Conservation (phyloP, 2,329 filamentous ascomycete species). For the Fusarium caatingaense region DNA sequence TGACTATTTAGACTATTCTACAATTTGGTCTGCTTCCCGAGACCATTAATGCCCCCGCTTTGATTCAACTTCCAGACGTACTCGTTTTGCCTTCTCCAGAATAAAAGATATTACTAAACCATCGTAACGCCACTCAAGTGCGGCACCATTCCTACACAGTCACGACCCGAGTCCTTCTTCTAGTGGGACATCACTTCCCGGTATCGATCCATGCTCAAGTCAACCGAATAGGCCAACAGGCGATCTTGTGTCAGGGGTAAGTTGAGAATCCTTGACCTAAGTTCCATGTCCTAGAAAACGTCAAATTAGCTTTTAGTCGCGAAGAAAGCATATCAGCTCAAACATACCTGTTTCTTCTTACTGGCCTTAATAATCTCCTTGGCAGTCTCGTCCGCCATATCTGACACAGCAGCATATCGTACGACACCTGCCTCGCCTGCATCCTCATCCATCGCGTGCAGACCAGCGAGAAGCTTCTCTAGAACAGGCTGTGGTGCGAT, state of each 20-base stretch:
- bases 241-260: constrained; percentile 79
- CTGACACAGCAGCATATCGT: constrained; percentile 75
- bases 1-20: constrained; percentile 45
- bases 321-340: background rate
- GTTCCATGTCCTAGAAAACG: constrained; percentile 49
- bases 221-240: constrained; percentile 75
- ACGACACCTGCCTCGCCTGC: constrained; percentile 63
- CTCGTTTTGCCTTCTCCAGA: constrained; percentile 12
- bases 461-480: constrained; percentile 66
- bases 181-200: constrained; percentile 68
- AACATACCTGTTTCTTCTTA: constrained; percentile 68
- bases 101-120: constrained; percentile 29
- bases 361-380: constrained; percentile 68
- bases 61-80: constrained; percentile 10
- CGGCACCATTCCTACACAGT: constrained; percentile 20
- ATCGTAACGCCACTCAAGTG: constrained; percentile 31
- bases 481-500: constrained; percentile 59
- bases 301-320: constrained; percentile 35
- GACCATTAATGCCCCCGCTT: constrained; percentile 17
- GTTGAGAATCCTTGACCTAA: constrained; percentile 61
- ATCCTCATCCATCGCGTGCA: constrained; percentile 65
- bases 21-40: constrained; percentile 32
- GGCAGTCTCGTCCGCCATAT: constrained; percentile 82
- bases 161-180: constrained; percentile 18
- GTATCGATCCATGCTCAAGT: constrained; percentile 77